These are phyloP conservation scores for Cladosporium sp. DNA, from an alignment of 2,329 filamentous ascomycete species.

Conservation along the genomic window DNA sequence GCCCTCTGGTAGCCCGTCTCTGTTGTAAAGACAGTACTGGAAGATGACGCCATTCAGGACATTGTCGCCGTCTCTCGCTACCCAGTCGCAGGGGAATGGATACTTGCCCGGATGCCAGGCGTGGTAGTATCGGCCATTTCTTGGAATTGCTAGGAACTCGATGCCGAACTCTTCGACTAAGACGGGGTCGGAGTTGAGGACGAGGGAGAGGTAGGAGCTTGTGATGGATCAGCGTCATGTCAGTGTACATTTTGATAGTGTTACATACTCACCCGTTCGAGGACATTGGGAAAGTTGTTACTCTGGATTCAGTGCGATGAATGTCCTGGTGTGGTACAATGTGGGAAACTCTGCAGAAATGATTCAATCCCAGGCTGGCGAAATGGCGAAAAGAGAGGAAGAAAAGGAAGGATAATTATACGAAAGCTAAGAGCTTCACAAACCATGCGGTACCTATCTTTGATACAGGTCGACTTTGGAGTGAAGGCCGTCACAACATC, in stretches of 20 bases:
- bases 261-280: neutral
- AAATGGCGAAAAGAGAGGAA: neutral
- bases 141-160: neutral
- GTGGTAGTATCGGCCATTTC: slow-evolving; percentile 2
- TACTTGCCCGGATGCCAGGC: slow-evolving; percentile 11
- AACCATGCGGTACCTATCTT: neutral
- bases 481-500: neutral
- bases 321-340: neutral
- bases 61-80: neutral
- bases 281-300: neutral
- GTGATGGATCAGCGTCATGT: neutral
- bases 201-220: neutral
- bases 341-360: neutral
- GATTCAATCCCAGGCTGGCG: neutral
- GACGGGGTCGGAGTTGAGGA: neutral
- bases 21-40: neutral
- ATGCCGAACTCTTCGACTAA: neutral
- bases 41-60: neutral
- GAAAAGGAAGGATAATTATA: neutral
- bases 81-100: slow-evolving; percentile 1
- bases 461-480: neutral
- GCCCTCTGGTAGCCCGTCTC: neutral
- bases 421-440: neutral
- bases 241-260: fast-evolving
- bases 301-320: neutral